Evolutionary conservation across 1,139 yeast genomes (phyloP), one percentile per base, ranked within the genome.

Genomic region (Tardiomyces depauwii): DNA sequence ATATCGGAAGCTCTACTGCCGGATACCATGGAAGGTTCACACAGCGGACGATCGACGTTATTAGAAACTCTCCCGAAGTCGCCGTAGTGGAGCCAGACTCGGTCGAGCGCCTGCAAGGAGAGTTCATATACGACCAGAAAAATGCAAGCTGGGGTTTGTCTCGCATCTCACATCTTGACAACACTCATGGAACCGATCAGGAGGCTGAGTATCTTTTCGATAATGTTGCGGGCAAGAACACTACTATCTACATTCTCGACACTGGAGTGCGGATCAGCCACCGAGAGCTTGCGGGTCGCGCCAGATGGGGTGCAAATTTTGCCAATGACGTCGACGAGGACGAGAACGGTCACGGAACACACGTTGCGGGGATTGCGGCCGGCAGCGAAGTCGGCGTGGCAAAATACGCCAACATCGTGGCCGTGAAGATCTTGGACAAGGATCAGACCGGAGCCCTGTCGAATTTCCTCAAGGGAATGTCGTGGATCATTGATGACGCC

Each of bases 111-210:
- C 47, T 53, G 13, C 54, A 54, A 66, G 91, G 91, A 48, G 84
- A 94, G 19, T 79, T 91, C 42, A 93, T 91, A 47, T 86, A 86
- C 71, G 67, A 76, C 45, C 89, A 87, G 70, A 76, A 77, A 57
- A 87, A 87, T 53, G 91, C 95, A 41, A 89, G 91, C 45, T 83
- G 93, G 94, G 94, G 93, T 53, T 72, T 85, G 55, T 91, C 97
- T 42, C 80, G 97, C 71, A 76, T 89, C 51, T 85, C 96, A 43
- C 96, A 88, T 71, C 79, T 94, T 63, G 76, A 82, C 49, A 74
- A 85, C 55, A 80, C 82, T 49, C 73, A 84, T 47, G 83, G 82
- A 72, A 84, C 82, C 74, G 81, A 83, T 66, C 47, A 39, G 4
- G 4, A 18, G n/a, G 32, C 44, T 2, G 32, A 42, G 32, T 89